Percentiles rank a stretch among this genome's conserved stretches.
These are phyloP conservation scores for Chaetoscypha palmicola DNA, from an alignment of 2,329 filamentous ascomycete species.

Conservation along the genomic window DNA sequence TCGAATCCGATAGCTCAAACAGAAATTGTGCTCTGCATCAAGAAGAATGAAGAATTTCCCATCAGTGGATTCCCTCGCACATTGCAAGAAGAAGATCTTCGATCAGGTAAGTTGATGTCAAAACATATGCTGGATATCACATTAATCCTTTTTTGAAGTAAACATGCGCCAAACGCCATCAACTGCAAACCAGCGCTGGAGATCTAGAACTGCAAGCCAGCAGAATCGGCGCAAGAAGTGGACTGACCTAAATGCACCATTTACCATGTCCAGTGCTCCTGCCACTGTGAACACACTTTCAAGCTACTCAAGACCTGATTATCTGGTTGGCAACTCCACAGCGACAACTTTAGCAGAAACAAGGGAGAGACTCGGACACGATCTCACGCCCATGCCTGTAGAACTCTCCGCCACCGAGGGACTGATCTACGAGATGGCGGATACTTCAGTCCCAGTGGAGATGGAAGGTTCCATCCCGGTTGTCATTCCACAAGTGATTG, in stretches of 20 bases:
- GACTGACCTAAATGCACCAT: background rate
- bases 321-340: background rate
- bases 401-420: background rate
- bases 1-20: background rate
- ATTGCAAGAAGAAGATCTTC: background rate
- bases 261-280: background rate
- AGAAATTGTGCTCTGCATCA: background rate
- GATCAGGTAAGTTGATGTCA: background rate
- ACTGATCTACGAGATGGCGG: background rate
- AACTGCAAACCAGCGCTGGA: background rate
- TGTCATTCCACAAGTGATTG: background rate
- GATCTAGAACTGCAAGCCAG: background rate
- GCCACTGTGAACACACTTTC: background rate
- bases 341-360: background rate
- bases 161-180: background rate
- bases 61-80: background rate
- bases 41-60: constrained; percentile 2
- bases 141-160: background rate
- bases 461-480: background rate
- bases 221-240: constrained; percentile 1
- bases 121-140: too few species aligned
- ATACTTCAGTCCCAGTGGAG: background rate
- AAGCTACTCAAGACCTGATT: background rate
- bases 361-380: background rate
- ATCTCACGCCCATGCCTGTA: background rate